Base-by-base conservation (phyloP, 148 eudicot genomes). In the Persicaria tinctoria region DNA sequence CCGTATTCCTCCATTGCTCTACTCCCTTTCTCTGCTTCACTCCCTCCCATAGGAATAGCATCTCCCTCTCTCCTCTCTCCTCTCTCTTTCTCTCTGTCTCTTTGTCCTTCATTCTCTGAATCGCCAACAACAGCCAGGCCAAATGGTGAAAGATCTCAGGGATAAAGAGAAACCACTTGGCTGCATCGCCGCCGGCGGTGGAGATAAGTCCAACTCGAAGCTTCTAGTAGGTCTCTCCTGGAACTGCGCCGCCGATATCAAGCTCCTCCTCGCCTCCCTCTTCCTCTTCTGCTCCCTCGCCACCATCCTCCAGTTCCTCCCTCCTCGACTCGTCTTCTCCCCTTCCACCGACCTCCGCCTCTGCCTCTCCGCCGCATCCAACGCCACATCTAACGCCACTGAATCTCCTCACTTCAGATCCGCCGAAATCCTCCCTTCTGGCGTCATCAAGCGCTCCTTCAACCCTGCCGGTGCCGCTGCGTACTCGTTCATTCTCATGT, bases 401-500 rank as follows among this genome's bases (percentile, higher is more conserved):
- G 0, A 8, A 1, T 10, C 73, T n/a, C 73, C 49, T 6, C 49
- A 11, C 23, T 45, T 70, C 73, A 70, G 73, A 70, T 70, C 73
- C 73, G 51, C 73, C 6, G 45, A 46, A 5, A 12, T 48, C 51
- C 73, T 46, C 23, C 73, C 73, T 7, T 5, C 73, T 20, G 94
- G 92, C 16, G 74, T 76, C 41, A 9, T 88, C 0, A 88, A 85
- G 32, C 80, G 97, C 8, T 51, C 71, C 8, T 86, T 89, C 75
- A 73, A 72, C 20, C 84, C 94, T 0, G 68, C 60, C 63, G 97
- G 97, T 47, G 32, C 81, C 4, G 94, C 89, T 51, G 89, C 96
- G 0, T 89, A 88, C 83, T 76, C 73, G 49, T 88, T 88, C 82
- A 79, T 92, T 18, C 82, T 89, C 13, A 92, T 92, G 97, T 83